Percentiles rank a stretch among this genome's conserved stretches.
Evolutionary conservation across 164 flowering plant genomes (phyloP).

Genomic region (Cinnamomum chago): DNA sequence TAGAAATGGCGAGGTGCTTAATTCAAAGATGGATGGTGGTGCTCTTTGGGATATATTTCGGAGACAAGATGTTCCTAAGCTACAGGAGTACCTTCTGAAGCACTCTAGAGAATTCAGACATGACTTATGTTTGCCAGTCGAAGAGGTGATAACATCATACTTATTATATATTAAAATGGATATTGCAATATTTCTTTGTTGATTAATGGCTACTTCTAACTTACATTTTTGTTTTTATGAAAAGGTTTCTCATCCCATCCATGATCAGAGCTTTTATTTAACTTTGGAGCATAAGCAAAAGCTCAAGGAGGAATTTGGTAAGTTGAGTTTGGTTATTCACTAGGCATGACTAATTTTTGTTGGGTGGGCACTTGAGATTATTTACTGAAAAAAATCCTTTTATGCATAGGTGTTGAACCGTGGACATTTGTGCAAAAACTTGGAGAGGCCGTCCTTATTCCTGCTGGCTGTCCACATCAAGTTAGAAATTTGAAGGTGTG

Average conservation of each 20-base stretch:
- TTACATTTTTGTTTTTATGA: conserved; percentile 13
- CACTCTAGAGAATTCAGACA: conserved; percentile 25
- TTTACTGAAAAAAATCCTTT: not conserved
- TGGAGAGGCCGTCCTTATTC: conserved; percentile 59
- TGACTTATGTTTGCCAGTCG: conserved; percentile 13
- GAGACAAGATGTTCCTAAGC: conserved; percentile 51
- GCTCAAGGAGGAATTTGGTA: conserved; percentile 56
- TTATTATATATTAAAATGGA: conserved; percentile 5
- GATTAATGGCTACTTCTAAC: conserved; percentile 16
- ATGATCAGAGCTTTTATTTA: conserved; percentile 44
- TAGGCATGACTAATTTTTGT: not conserved
- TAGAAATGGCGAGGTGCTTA: conserved; percentile 7
- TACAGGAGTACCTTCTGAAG: conserved; percentile 27
- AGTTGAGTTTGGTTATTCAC: conserved; percentile 1
- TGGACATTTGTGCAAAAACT: conserved; percentile 55
- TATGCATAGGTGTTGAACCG: conserved; percentile 40
- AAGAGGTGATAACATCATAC: conserved; percentile 20
- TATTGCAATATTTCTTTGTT: not conserved
- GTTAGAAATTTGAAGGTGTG: conserved; percentile 48
- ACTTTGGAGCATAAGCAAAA: conserved; percentile 34
- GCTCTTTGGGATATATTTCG: conserved; percentile 84
- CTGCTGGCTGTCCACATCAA: conserved; percentile 69
- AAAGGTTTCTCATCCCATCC: conserved; percentile 48
- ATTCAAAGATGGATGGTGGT: conserved; percentile 35
- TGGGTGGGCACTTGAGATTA: not conserved